Conservation (phyloP, 2,329 filamentous ascomycete genomes). For the Dactylella cylindrospora region DNA sequence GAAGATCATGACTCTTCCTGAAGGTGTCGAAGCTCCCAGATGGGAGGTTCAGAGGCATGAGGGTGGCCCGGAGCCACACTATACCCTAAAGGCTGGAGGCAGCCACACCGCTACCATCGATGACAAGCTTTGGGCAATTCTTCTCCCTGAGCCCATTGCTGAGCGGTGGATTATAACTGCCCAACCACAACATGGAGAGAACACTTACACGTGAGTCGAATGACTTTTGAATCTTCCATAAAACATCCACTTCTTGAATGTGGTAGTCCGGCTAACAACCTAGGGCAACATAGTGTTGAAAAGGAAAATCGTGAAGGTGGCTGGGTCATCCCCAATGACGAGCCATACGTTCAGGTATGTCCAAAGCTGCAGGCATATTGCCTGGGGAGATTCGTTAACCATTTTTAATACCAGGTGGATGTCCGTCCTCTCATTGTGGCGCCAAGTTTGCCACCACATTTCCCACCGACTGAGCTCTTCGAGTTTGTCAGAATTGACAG, state of each 20-base stretch:
- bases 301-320: background rate
- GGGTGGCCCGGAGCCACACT: background rate
- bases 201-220: conserved; percentile 23
- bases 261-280: too few species aligned
- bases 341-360: background rate
- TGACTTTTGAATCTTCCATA: background rate
- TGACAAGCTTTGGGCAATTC: conserved; percentile 16
- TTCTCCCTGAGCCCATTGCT: background rate
- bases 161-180: conserved; percentile 21
- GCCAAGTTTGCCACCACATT: conserved; percentile 4
- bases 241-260: background rate
- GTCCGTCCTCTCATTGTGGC: conserved; percentile 12
- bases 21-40: background rate
- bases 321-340: background rate
- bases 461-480: conserved; percentile 14
- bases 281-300: conserved; percentile 13
- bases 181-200: conserved; percentile 12
- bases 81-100: conserved; percentile 2
- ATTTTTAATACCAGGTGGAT: conserved; percentile 4
- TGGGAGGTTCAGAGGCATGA: conserved; percentile 16
- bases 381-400: background rate
- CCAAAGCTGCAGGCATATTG: background rate
- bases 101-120: conserved; percentile 14
- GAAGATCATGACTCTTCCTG: conserved; percentile 1
- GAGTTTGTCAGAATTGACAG: conserved; percentile 14